Conservation (phyloP, 2,329 filamentous ascomycete species). For the Alternaria angustiovoidea region DNA sequence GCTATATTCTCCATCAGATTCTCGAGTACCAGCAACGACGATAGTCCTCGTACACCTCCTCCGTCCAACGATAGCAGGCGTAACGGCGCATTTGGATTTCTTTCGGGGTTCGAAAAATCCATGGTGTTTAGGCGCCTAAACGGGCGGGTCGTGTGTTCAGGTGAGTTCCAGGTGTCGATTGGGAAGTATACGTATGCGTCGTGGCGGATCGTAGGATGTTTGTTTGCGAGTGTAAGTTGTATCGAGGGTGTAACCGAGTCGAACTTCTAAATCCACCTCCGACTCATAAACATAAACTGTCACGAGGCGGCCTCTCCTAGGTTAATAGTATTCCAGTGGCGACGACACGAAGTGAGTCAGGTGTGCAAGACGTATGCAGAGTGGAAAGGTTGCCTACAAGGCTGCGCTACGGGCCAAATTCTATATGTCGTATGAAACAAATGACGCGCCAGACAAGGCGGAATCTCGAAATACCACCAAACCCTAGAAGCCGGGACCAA, state of each 20-base stretch:
- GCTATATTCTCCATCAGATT: slow-evolving; percentile 52
- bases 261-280: neutral
- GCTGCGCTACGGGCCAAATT: slow-evolving; percentile 18
- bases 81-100: slow-evolving; percentile 45
- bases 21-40: slow-evolving; percentile 50
- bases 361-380: slow-evolving; percentile 2
- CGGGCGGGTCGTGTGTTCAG: neutral
- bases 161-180: neutral
- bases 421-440: slow-evolving; percentile 13
- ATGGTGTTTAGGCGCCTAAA: slow-evolving; percentile 18
- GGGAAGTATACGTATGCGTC: neutral
- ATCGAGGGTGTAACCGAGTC: neutral
- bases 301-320: slow-evolving; percentile 11
- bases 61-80: slow-evolving; percentile 49
- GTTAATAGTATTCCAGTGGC: slow-evolving; percentile 15
- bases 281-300: slow-evolving; percentile 10
- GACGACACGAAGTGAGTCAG: slow-evolving; percentile 20
- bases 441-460: slow-evolving; percentile 1
- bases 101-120: slow-evolving; percentile 37
- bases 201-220: slow-evolving; percentile 1
- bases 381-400: slow-evolving; percentile 21
- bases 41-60: slow-evolving; percentile 51
- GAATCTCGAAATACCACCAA: neutral
- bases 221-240: slow-evolving; percentile 2
- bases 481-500: neutral